A percentile compares a stretch with the other conserved stretches of the same genome.
Conservation (phyloP, 78 protist species). For the Protostelium mycophagum region DNA sequence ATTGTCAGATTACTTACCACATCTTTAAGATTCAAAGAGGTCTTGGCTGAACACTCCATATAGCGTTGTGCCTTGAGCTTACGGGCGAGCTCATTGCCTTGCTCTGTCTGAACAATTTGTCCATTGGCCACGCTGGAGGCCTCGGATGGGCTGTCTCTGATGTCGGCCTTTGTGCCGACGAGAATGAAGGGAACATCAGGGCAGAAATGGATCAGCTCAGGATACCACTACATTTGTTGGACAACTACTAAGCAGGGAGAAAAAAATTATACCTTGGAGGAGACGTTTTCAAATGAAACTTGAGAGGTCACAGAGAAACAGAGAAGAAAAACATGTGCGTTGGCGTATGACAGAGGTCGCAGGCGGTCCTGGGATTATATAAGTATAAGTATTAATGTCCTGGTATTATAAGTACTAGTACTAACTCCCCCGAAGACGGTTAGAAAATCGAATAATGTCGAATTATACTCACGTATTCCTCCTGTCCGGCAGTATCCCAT, state of each 20-base stretch:
- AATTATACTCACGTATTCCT: constrained; percentile 74
- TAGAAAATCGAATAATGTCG: not conserved
- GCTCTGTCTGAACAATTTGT: not conserved
- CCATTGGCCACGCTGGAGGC: not conserved
- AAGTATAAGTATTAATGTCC: constrained; percentile 65
- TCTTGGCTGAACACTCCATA: constrained; percentile 92
- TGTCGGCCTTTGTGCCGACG: constrained; percentile 88
- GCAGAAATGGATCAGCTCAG: constrained; percentile 87
- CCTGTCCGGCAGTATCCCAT: constrained; percentile 93
- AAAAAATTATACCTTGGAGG: constrained; percentile 26
- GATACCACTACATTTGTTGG: constrained; percentile 66
- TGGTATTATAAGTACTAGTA: constrained; percentile 17
- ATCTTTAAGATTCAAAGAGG: constrained; percentile 74
- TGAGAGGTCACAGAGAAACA: constrained; percentile 79
- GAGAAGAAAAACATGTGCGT: constrained; percentile 85
- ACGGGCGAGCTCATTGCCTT: constrained; percentile 52
- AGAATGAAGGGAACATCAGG: constrained; percentile 85
- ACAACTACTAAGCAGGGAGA: not conserved
- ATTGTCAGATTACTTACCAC: constrained; percentile 79
- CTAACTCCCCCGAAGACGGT: not conserved
- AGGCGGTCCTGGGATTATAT: constrained; percentile 64
- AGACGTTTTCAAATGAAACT: constrained; percentile 84
- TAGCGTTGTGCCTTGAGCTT: constrained; percentile 72
- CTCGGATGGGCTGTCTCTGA: constrained; percentile 18
- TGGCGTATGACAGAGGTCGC: constrained; percentile 83